Evolutionary conservation across 805 yeast genomes (phyloP).

Genomic region (Candida multigemmis): DNA sequence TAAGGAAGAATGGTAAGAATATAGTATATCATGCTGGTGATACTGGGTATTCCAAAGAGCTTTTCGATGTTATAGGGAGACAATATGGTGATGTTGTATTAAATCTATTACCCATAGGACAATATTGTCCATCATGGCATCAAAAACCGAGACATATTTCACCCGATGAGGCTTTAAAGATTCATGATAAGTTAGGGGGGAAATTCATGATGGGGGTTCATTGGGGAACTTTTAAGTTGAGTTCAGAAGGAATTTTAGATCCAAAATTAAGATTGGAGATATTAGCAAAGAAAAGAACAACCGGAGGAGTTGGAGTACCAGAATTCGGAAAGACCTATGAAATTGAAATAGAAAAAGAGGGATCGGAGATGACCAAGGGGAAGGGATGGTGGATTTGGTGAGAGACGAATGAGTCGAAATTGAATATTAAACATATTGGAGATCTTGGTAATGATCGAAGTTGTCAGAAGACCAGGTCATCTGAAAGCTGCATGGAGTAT

Average conservation of each 20-base stretch:
- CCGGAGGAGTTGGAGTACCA: slow-evolving; percentile 46
- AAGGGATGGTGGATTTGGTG: no score
- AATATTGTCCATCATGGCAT: slow-evolving; percentile 93
- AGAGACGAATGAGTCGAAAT: no score
- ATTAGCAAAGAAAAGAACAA: slow-evolving; percentile 34
- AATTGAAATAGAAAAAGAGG: slow-evolving; percentile 26
- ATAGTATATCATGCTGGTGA: slow-evolving; percentile 90
- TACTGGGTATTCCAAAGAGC: slow-evolving; percentile 75
- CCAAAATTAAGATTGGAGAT: slow-evolving; percentile 56
- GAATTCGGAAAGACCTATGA: slow-evolving; percentile 67
- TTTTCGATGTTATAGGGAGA: slow-evolving; percentile 58
- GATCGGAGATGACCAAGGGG: no score
- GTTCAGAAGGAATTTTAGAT: slow-evolving; percentile 82
- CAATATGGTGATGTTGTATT: slow-evolving; percentile 49
- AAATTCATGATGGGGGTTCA: slow-evolving; percentile 76
- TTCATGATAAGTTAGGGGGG: slow-evolving; percentile 55
- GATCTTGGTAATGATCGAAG: no score
- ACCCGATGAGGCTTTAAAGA: slow-evolving; percentile 67
- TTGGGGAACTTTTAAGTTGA: slow-evolving; percentile 91
- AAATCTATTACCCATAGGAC: slow-evolving; percentile 87
- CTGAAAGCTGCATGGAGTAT: no score
- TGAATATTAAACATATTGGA: no score
- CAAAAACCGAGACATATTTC: slow-evolving; percentile 81
- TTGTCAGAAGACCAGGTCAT: no score
- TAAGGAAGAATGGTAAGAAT: slow-evolving; percentile 59